These are phyloP conservation scores for Fraxinus greggii DNA, from an alignment of 305 asterid genomes.

Conservation along the genomic window DNA sequence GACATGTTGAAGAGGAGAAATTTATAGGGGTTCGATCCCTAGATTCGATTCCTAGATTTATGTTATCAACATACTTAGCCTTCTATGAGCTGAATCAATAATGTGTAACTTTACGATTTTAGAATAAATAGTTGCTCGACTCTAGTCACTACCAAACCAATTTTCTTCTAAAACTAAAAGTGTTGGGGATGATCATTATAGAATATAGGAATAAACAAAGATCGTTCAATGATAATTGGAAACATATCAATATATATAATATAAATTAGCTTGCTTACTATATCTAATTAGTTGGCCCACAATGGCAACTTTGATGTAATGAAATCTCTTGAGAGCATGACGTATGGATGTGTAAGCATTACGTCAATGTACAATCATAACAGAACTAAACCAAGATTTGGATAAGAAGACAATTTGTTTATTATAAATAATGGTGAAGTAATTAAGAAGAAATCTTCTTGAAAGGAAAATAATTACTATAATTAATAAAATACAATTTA, in stretches of 20 bases:
- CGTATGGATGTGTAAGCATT: background rate
- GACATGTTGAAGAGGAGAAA: background rate
- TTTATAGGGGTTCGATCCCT: background rate
- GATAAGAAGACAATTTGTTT: background rate
- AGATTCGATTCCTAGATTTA: background rate
- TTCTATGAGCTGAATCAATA: background rate
- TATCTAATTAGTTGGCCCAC: background rate
- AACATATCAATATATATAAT: background rate
- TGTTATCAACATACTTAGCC: background rate
- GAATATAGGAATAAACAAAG: background rate
- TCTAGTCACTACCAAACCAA: background rate
- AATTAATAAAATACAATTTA: no score
- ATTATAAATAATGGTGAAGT: background rate
- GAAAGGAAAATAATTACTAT: background rate
- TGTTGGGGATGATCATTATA: background rate
- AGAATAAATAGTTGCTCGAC: background rate
- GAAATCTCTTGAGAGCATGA: background rate
- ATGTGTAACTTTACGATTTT: background rate
- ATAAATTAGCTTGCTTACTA: background rate
- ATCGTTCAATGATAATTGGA: background rate
- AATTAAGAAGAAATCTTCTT: background rate
- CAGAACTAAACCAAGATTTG: background rate
- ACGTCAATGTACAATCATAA: background rate
- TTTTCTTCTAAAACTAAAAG: background rate
- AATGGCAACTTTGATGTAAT: background rate